Conservation (phyloP, 352 stramenopile genomes). For the Achlya hypogyna region DNA sequence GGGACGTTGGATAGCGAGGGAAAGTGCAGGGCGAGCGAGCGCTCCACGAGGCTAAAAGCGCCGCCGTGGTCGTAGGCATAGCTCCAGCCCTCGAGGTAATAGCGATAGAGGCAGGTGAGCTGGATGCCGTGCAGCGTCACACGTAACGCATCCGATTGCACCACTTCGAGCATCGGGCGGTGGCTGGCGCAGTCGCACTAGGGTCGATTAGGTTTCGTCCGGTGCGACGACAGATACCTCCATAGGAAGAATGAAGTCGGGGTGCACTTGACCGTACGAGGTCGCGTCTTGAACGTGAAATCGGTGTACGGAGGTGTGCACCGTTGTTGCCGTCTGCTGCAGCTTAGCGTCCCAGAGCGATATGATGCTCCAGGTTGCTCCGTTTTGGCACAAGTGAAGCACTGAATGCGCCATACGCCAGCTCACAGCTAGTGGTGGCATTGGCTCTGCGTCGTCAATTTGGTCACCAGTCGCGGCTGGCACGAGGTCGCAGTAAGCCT, state of each 20-base stretch:
- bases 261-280: neutral
- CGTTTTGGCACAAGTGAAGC: neutral
- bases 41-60: neutral
- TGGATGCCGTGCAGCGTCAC: neutral
- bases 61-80: constrained; percentile 8
- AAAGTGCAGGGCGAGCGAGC: neutral
- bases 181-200: neutral
- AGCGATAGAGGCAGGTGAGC: constrained; percentile 12
- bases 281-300: constrained; percentile 2
- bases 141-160: neutral
- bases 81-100: constrained; percentile 16
- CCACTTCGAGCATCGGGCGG: neutral
- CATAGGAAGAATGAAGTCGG: neutral
- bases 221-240: constrained; percentile 1
- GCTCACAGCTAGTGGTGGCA: neutral
- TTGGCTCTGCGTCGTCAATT: neutral
- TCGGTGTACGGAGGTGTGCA: neutral
- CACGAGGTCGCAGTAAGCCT: neutral
- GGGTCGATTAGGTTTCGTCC: neutral
- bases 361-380: neutral
- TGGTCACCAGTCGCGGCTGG: neutral
- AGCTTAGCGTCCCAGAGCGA: neutral
- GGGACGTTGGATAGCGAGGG: neutral
- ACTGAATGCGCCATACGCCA: neutral
- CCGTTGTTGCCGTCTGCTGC: neutral